phyloP scores from a whole-genome alignment of 1,139 yeast genomes.

The Zygosaccharomyces sapae region DNA sequence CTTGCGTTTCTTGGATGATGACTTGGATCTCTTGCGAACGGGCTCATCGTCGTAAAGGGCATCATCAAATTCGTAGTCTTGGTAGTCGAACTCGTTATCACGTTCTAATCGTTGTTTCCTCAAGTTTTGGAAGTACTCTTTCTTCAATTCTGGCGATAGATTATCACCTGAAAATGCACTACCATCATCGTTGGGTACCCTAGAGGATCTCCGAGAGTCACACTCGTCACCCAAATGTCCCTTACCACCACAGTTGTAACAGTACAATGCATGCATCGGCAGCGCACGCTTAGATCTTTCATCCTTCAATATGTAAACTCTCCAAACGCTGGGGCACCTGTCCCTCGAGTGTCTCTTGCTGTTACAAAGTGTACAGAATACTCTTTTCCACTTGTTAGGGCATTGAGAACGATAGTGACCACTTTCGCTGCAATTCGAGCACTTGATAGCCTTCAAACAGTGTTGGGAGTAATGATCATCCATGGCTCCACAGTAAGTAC shows the following conservation, averaged over 20 bases:
- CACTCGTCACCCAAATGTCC: conserved; percentile 95
- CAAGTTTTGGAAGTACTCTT: conserved; percentile 44
- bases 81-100: conserved; percentile 17
- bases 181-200: conserved; percentile 68
- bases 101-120: conserved; percentile 23
- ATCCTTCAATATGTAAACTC: conserved; percentile 56
- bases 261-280: conserved; percentile 46
- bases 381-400: conserved; percentile 55
- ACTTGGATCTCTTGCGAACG: conserved; percentile 3
- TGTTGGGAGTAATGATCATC: conserved; percentile 85
- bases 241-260: conserved; percentile 77
- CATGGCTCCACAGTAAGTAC: conserved; percentile 80
- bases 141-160: conserved; percentile 53
- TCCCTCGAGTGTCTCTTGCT: conserved; percentile 69
- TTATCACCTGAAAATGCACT: conserved; percentile 76
- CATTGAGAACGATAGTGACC: conserved; percentile 77
- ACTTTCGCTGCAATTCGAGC: conserved; percentile 78
- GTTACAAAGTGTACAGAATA: conserved; percentile 71
- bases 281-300: conserved; percentile 35
- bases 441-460: conserved; percentile 78
- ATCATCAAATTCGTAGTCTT: conserved; percentile 27
- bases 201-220: conserved; percentile 49
- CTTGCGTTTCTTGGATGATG: conserved; percentile 8
- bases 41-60: conserved; percentile 23
- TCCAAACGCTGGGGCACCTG: conserved; percentile 83